Conservation (phyloP, 2,329 filamentous ascomycete genomes). For the Aspergillus vadensis region DNA sequence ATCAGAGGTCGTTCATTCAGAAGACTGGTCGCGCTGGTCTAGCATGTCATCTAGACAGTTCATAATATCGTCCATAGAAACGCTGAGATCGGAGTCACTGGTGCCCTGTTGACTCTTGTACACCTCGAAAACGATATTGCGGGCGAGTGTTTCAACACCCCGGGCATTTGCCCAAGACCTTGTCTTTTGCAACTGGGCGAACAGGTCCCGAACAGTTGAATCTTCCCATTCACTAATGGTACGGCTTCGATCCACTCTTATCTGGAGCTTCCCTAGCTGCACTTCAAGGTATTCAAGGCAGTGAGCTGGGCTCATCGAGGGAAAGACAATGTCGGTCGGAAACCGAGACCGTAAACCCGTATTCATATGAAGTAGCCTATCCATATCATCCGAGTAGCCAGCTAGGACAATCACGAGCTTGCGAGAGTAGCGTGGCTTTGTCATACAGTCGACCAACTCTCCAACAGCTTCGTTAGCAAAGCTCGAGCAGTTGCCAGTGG, state of each 20-base stretch:
- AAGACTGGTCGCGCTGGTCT: neutral
- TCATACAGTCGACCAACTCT: constrained; percentile 15
- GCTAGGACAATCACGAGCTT: constrained; percentile 1
- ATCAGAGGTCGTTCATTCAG: neutral
- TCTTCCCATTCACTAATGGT: neutral
- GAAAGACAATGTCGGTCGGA: neutral
- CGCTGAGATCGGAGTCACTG: neutral
- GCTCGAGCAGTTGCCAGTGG: neutral
- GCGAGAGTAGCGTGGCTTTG: constrained; percentile 3
- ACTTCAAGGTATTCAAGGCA: neutral
- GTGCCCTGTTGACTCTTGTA: neutral
- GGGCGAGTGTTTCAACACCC: neutral
- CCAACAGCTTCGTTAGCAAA: constrained; percentile 35
- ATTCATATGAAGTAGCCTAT: neutral
- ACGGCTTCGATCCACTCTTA: neutral
- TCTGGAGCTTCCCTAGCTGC: neutral
- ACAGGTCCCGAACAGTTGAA: neutral
- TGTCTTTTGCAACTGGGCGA: neutral
- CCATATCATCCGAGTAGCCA: constrained; percentile 1
- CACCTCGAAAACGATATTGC: neutral
- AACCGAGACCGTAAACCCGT: neutral
- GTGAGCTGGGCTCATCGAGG: neutral
- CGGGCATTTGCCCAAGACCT: neutral
- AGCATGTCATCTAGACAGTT: neutral
- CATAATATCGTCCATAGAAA: neutral